These are phyloP conservation scores for Collariella sp. DNA, from an alignment of 495 filamentous ascomycete genomes.

Conservation along the genomic window DNA sequence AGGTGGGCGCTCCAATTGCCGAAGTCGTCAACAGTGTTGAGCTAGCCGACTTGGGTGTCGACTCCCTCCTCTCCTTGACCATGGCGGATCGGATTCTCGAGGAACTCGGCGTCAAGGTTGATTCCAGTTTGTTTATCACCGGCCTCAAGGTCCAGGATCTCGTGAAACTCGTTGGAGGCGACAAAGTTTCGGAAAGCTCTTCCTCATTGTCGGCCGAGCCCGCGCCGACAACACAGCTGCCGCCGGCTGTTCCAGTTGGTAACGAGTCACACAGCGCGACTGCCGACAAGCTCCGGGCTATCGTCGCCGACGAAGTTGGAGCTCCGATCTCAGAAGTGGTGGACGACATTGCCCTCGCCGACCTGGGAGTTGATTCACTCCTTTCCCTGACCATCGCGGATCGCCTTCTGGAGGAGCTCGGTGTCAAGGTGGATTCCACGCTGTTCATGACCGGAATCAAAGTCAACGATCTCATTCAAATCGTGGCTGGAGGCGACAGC, in stretches of 20 bases:
- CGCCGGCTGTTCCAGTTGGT: no score
- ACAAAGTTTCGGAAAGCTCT: no score
- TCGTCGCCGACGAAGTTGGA: slow-evolving; percentile 48
- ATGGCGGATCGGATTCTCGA: not conserved
- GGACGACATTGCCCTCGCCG: slow-evolving; percentile 29
- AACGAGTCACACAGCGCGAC: no score
- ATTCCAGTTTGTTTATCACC: slow-evolving; percentile 19
- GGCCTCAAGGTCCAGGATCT: slow-evolving; percentile 35
- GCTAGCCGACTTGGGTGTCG: slow-evolving; percentile 39
- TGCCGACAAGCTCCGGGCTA: not conserved
- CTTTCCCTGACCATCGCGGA: slow-evolving; percentile 25
- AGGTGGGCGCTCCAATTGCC: slow-evolving; percentile 43
- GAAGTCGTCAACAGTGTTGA: slow-evolving; percentile 38
- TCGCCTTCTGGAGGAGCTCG: not conserved
- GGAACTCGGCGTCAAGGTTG: not conserved
- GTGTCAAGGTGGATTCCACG: slow-evolving; percentile 17
- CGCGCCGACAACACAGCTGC: no score
- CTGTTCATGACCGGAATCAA: slow-evolving; percentile 33
- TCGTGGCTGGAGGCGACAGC: no score
- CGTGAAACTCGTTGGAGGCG: no score
- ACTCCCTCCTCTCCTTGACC: slow-evolving; percentile 37
- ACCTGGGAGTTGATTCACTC: slow-evolving; percentile 42
- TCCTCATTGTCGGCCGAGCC: no score
- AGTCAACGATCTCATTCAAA: slow-evolving; percentile 9
- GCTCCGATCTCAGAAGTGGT: slow-evolving; percentile 42